phyloP scores from a whole-genome alignment of 2,329 filamentous ascomycete genomes.

The Aureobasidium leucospermi region DNA sequence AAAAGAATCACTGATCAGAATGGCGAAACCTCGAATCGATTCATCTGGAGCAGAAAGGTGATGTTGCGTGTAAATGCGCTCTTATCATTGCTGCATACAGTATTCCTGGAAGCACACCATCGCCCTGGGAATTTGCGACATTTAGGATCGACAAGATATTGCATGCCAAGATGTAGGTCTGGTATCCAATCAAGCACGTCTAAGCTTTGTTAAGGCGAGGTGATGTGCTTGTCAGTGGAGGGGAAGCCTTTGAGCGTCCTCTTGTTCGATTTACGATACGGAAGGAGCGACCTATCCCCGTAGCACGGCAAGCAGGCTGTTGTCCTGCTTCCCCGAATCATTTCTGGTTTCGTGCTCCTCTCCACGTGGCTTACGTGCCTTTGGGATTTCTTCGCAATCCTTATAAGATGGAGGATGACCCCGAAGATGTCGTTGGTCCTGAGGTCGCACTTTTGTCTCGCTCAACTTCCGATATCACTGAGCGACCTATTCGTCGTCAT shows the following conservation, averaged over 20 bases:
- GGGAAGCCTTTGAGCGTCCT: neutral
- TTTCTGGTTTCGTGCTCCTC: neutral
- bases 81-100: no score
- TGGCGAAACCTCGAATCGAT: no score
- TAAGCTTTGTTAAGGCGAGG: neutral
- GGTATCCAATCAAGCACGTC: neutral
- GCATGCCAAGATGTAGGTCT: neutral
- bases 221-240: neutral
- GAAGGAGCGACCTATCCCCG: neutral
- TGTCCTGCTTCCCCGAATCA: neutral
- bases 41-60: no score
- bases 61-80: neutral
- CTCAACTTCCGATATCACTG: neutral
- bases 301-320: neutral
- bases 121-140: neutral
- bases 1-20: no score
- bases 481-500: neutral
- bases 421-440: neutral
- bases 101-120: conserved; percentile 3
- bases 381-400: neutral
- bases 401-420: neutral
- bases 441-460: neutral
- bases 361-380: neutral
- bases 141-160: conserved; percentile 2
- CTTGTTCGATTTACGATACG: no score